A percentile compares a stretch with the other conserved stretches of the same genome.
phyloP scores from a whole-genome alignment of 2,329 filamentous ascomycete genomes.

The Aspergillus vadensis region DNA sequence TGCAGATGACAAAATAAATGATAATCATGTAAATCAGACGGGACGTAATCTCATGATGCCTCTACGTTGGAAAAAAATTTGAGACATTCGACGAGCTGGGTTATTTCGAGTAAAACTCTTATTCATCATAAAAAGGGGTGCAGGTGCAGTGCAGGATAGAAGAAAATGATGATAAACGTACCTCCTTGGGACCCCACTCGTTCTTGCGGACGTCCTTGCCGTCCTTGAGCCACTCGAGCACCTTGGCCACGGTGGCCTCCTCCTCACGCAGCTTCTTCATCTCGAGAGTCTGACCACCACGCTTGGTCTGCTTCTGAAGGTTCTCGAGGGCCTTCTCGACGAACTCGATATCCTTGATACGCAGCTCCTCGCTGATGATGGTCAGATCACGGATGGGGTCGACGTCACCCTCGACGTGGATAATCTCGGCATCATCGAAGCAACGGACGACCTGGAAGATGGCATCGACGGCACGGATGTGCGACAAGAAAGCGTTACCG shows the following conservation, averaged over 20 bases:
- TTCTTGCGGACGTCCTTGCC: constrained; percentile 94
- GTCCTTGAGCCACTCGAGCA: constrained; percentile 77
- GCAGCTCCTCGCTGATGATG: constrained; percentile 95
- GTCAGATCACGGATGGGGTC: constrained; percentile 90
- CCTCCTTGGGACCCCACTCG: constrained; percentile 91
- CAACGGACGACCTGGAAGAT: constrained; percentile 97
- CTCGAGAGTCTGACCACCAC: constrained; percentile 93
- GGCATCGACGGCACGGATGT: constrained; percentile 96
- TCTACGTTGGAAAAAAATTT: constrained; percentile 65
- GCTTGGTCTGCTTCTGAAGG: constrained; percentile 89
- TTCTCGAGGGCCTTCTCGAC: constrained; percentile 91
- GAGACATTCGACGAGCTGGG: constrained; percentile 99
- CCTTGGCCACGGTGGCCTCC: constrained; percentile 88
- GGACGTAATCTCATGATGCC: constrained; percentile 83
- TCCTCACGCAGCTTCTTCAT: constrained; percentile 97
- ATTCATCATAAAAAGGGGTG: constrained; percentile 78
- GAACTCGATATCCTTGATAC: constrained; percentile 98
- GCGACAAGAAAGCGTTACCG: constrained; percentile 96
- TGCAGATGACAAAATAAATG: background rate
- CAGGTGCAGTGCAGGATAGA: constrained; percentile 22
- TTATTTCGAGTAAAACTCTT: constrained; percentile 94
- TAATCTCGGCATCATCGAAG: constrained; percentile 99
- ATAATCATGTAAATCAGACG: constrained; percentile 59
- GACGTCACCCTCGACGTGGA: constrained; percentile 98
- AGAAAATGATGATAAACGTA: constrained; percentile 49